A percentile compares a stretch with the other conserved stretches of the same genome.
Conservation (phyloP, 2,329 filamentous ascomycete species). For the Fusarium sp. region DNA sequence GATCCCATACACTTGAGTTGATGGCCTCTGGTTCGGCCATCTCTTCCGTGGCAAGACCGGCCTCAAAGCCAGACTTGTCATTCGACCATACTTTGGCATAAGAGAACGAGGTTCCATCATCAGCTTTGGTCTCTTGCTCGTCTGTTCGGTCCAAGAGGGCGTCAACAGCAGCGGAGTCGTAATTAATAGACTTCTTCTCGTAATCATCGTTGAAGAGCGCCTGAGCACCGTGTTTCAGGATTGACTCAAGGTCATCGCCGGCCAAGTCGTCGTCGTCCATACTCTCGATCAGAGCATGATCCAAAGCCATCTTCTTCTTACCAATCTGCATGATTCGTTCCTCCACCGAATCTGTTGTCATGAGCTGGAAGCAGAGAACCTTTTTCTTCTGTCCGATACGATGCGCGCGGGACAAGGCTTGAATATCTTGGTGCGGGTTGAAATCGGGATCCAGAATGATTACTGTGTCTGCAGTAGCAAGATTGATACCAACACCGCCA, state of each 20-base stretch:
- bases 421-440: constrained; percentile 97
- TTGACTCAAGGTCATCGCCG: constrained; percentile 83
- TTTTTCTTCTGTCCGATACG: constrained; percentile 97
- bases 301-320: constrained; percentile 93
- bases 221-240: constrained; percentile 87
- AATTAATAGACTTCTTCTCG: constrained; percentile 78
- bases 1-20: constrained; percentile 84
- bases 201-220: constrained; percentile 84
- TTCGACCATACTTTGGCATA: constrained; percentile 95
- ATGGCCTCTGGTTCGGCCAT: constrained; percentile 65
- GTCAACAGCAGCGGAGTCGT: constrained; percentile 85
- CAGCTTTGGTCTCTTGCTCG: constrained; percentile 76
- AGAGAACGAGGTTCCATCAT: constrained; percentile 85
- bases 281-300: constrained; percentile 92
- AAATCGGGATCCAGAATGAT: constrained; percentile 98
- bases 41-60: constrained; percentile 65
- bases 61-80: constrained; percentile 74
- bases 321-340: constrained; percentile 98
- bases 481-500: constrained; percentile 96
- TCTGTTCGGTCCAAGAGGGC: constrained; percentile 89
- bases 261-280: constrained; percentile 87
- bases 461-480: constrained; percentile 96
- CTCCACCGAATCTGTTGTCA: constrained; percentile 88
- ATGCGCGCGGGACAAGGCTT: constrained; percentile 93
- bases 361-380: constrained; percentile 93